Conservation (phyloP, 2,329 filamentous ascomycete species). For the Myriangium duriaei region DNA sequence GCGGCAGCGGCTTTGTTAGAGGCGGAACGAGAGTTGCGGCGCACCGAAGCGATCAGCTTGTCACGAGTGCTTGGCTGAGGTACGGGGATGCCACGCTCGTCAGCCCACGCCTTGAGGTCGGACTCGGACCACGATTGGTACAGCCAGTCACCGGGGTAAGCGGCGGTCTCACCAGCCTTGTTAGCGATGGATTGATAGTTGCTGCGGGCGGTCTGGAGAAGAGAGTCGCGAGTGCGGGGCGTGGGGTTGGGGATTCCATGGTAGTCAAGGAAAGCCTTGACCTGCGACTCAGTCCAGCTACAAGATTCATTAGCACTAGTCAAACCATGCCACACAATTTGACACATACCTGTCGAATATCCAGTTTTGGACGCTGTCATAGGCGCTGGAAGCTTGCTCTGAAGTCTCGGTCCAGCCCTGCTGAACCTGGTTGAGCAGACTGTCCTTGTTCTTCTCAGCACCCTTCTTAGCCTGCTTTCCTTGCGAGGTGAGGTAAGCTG, state of each 20-base stretch:
- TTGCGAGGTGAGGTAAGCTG: conserved; percentile 55
- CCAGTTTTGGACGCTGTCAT: conserved; percentile 69
- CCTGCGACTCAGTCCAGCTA: conserved; percentile 83
- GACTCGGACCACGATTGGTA: conserved; percentile 87
- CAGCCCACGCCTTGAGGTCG: conserved; percentile 86
- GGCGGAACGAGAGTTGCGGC: conserved; percentile 64
- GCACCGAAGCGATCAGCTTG: conserved; percentile 75
- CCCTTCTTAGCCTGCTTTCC: conserved; percentile 57
- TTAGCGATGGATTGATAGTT: conserved; percentile 71
- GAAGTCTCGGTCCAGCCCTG: conserved; percentile 66
- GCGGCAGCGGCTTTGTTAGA: conserved; percentile 39
- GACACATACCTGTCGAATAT: conserved; percentile 73
- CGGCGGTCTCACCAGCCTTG: conserved; percentile 59
- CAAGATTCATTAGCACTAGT: no score
- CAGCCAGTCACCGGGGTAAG: conserved; percentile 93
- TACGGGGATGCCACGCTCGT: conserved; percentile 71
- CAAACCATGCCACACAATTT: no score
- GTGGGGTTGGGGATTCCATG: conserved; percentile 78
- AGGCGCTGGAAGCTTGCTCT: conserved; percentile 61
- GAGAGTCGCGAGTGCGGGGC: conserved; percentile 70
- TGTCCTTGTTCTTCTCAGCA: conserved; percentile 56
- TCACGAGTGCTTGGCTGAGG: conserved; percentile 78
- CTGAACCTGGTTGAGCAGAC: conserved; percentile 57
- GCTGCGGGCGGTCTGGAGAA: conserved; percentile 64
- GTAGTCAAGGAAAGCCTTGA: conserved; percentile 86